A percentile compares a stretch with the other conserved stretches of the same genome.
These are phyloP conservation scores for Fulvia fulva DNA, from an alignment of 2,329 filamentous ascomycete genomes.

Conservation along the genomic window DNA sequence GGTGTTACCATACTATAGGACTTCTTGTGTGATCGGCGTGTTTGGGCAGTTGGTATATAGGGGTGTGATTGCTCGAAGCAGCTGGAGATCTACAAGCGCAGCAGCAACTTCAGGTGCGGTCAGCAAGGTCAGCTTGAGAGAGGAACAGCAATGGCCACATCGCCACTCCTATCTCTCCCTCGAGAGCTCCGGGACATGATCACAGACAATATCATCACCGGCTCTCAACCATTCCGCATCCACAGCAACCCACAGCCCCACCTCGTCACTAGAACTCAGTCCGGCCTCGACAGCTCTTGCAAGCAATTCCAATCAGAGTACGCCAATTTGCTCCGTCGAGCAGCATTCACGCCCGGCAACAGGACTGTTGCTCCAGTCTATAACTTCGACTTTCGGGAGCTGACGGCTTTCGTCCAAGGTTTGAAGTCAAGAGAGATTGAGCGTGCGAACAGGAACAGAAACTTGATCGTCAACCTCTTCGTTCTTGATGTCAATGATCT, in stretches of 20 bases:
- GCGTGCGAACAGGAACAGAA: constrained; percentile 14
- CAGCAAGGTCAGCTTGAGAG: background rate
- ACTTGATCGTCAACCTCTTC: constrained; percentile 14
- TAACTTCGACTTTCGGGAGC: constrained; percentile 18
- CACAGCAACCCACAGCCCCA: constrained; percentile 1
- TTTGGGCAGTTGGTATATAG: background rate
- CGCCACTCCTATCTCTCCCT: constrained; percentile 18
- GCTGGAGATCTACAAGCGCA: background rate
- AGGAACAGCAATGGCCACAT: constrained; percentile 10
- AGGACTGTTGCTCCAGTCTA: constrained; percentile 13
- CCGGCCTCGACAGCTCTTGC: constrained; percentile 11
- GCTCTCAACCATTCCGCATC: constrained; percentile 18
- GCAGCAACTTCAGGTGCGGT: background rate
- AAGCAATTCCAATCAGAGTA: constrained; percentile 18
- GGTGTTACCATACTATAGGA: background rate
- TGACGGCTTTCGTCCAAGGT: constrained; percentile 12
- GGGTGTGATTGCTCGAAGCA: background rate
- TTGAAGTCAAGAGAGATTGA: constrained; percentile 13
- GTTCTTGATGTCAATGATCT: background rate
- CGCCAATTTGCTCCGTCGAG: constrained; percentile 13
- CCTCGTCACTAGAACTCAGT: background rate
- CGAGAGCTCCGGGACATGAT: constrained; percentile 21
- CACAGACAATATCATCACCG: constrained; percentile 16
- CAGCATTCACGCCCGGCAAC: constrained; percentile 16
- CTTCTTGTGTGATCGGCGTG: background rate